phyloP scores from a whole-genome alignment of 2,329 filamentous ascomycete genomes.

The Talaromyces sp. region DNA sequence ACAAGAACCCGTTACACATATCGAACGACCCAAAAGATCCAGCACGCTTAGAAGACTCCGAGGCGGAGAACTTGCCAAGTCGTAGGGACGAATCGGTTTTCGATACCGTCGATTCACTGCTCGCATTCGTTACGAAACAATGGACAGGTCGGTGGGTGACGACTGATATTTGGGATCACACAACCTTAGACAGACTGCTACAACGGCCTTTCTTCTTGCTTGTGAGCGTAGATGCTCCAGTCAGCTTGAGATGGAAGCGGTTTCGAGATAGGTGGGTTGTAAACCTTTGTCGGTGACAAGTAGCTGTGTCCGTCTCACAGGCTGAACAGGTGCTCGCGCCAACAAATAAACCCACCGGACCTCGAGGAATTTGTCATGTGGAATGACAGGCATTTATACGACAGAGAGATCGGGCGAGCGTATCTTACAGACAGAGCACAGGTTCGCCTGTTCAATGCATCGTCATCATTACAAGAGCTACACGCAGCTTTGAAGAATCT shows the following conservation, averaged over 20 bases:
- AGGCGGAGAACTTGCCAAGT: constrained; percentile 18
- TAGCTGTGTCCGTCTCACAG: constrained; percentile 30
- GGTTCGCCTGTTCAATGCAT: constrained; percentile 80
- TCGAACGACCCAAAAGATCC: constrained; percentile 25
- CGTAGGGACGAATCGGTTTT: constrained; percentile 44
- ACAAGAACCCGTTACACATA: constrained; percentile 22
- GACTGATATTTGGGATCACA: constrained; percentile 71
- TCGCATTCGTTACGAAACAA: constrained; percentile 77
- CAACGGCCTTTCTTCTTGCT: constrained; percentile 88
- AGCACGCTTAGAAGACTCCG: constrained; percentile 24
- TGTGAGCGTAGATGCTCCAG: constrained; percentile 83
- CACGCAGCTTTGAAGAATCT: constrained; percentile 67
- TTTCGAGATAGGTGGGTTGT: constrained; percentile 54
- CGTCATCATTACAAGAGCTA: constrained; percentile 64
- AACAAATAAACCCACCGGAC: constrained; percentile 47
- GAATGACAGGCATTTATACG: constrained; percentile 72
- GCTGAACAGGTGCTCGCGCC: constrained; percentile 42
- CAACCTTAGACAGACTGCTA: constrained; percentile 66
- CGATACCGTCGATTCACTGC: constrained; percentile 58
- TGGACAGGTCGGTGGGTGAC: constrained; percentile 85
- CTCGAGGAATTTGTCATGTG: constrained; percentile 57
- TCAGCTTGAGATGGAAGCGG: constrained; percentile 76
- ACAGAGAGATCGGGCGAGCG: constrained; percentile 58
- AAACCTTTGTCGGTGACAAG: constrained; percentile 49
- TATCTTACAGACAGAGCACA: constrained; percentile 76